Evolutionary conservation across 441 rosid genomes (phyloP).

Genomic region (Theobroma grandiflorum): DNA sequence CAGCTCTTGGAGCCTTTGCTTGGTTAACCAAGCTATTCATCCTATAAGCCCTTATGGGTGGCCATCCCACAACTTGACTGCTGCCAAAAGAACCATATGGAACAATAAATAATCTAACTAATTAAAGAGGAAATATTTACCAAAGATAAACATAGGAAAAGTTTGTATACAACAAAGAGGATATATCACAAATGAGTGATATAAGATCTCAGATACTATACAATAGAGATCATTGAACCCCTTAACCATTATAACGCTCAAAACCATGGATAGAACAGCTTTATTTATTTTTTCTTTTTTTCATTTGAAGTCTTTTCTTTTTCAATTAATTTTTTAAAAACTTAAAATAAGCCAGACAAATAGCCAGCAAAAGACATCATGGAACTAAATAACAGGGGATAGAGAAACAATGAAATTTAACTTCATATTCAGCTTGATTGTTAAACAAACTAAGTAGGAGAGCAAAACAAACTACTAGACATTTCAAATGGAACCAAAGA

Average conservation of each 20-base stretch:
- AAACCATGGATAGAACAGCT: neutral
- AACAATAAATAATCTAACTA: conserved; percentile 14
- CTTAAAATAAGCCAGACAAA: neutral
- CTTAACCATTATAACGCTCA: no score
- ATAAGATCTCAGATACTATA: no score
- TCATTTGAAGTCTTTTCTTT: neutral
- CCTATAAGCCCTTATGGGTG: conserved; percentile 67
- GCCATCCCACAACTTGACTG: conserved; percentile 89
- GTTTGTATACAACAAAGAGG: no score
- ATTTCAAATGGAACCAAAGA: neutral
- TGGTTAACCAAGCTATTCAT: conserved; percentile 68
- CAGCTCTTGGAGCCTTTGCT: conserved; percentile 58
- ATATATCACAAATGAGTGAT: no score
- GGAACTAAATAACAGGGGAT: neutral
- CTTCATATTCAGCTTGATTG: neutral
- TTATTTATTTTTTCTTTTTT: no score
- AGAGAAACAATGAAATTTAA: neutral
- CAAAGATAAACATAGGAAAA: no score
- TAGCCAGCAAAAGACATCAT: neutral
- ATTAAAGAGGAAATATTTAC: neutral
- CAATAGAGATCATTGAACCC: no score
- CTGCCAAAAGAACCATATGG: conserved; percentile 36
- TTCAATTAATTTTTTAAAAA: neutral
- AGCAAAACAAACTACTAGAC: neutral
- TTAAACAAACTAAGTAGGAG: neutral